Evolutionary conservation across 1,284 basidiomycete genomes (phyloP).

Genomic region (Ceratobasidium sp.): DNA sequence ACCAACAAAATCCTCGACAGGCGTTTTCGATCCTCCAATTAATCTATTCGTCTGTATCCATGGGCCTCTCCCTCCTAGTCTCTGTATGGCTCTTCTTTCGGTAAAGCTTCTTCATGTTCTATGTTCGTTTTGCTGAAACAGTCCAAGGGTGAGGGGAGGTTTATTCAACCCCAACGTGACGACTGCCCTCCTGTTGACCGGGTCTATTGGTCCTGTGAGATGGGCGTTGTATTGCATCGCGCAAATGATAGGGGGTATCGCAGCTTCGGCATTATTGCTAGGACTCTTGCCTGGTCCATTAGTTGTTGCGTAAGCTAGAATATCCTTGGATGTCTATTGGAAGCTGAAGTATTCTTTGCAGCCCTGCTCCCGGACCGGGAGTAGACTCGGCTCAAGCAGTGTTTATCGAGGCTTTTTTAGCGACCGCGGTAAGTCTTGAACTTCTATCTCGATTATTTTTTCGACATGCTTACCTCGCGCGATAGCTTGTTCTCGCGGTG

Average conservation of each 20-base stretch:
- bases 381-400: slow-evolving; percentile 38
- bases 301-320: too few species aligned
- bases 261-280: too few species aligned
- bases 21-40: neutral
- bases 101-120: neutral
- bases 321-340: too few species aligned
- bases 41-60: neutral
- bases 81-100: slow-evolving; percentile 9
- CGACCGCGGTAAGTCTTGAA: slow-evolving; percentile 43
- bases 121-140: too few species aligned
- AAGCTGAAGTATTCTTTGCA: too few species aligned
- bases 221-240: too few species aligned
- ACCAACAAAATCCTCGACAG: neutral
- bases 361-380: slow-evolving; percentile 23
- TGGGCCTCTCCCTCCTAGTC: neutral
- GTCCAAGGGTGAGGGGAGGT: too few species aligned
- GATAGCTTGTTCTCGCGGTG: slow-evolving; percentile 64
- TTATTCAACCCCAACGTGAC: too few species aligned
- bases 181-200: too few species aligned
- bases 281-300: too few species aligned
- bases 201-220: too few species aligned
- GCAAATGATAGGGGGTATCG: too few species aligned
- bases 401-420: slow-evolving; percentile 39
- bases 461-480: slow-evolving; percentile 49
- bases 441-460: neutral